Evolutionary conservation across 2,329 filamentous ascomycete species (phyloP), one percentile per base, ranked within the genome.

Genomic region (Paraconiothyrium brasiliense): DNA sequence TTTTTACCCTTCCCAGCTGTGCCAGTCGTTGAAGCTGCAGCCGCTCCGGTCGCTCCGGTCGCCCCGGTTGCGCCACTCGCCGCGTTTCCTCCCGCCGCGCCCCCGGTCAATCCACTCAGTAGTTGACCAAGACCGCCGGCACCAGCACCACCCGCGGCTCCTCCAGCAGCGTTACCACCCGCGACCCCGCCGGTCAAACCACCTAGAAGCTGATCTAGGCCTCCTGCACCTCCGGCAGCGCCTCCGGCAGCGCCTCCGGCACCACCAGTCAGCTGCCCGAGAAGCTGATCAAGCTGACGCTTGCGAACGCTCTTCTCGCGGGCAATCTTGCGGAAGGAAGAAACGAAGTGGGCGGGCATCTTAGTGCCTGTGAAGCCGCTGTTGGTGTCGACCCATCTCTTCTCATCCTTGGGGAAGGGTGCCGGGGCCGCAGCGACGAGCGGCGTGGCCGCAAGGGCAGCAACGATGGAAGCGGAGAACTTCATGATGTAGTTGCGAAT

Each of bases 401-500:
- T 74, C 16, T 51, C 57, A 52, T 70, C 50, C 51, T 63, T 62
- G 9, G 67, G 52, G 54, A 60, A 63, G 11, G 69, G 61, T 14
- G 68, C 63, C 8, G 74, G 74, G 7, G 70, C 73, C n/a, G 74
- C 71, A 7, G 58, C 50, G 34, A 73, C 59, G 54, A 70, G 57
- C 4, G 69, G 67, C 2, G 65, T 63, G 14, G 72, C 74, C 66
- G 73, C 62, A 39, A 72, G 64, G 61, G 68, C 70, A 39, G 74
- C 37, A 35, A 74, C 58, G 30, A 76, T 48, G 30, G 71, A 66
- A n/a, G 66, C 61, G 37, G 71, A 67, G 63, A 75, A 72, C 62
- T 71, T 74, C 74, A 76, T 76, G 6, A 30, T 30, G 27, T 30
- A 4, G 58, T 73, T 64, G 43, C 57, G 30, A 44, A 54, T 52